Percentiles rank a stretch among this genome's conserved stretches.
These are phyloP conservation scores for Mycena leptocephala DNA, from an alignment of 768 basidiomycete species.

Conservation along the genomic window DNA sequence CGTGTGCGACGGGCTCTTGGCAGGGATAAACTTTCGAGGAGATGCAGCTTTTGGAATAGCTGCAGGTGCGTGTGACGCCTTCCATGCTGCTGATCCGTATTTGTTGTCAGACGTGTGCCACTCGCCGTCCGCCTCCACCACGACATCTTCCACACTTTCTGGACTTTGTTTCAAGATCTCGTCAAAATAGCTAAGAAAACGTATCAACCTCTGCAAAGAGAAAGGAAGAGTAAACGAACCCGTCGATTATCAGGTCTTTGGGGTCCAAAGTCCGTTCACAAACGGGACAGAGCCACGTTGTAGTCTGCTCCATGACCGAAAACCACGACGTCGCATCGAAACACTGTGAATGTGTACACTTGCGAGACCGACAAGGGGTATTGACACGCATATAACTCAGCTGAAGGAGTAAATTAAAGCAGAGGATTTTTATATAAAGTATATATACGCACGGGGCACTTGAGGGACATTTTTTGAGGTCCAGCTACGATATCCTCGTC, in stretches of 20 bases:
- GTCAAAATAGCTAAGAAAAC: constrained; percentile 81
- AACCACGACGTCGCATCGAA: constrained; percentile 97
- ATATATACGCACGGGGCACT: constrained; percentile 85
- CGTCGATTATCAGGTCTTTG: constrained; percentile 93
- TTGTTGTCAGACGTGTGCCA: constrained; percentile 96
- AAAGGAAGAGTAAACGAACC: constrained; percentile 64
- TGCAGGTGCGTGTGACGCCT: constrained; percentile 63
- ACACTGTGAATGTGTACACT: constrained; percentile 93
- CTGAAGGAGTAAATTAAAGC: constrained; percentile 49
- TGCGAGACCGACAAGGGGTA: constrained; percentile 89
- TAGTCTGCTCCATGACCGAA: constrained; percentile 95
- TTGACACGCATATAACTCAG: constrained; percentile 90
- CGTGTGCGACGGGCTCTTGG: constrained; percentile 39
- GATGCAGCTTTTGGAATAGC: constrained; percentile 40
- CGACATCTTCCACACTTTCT: constrained; percentile 90
- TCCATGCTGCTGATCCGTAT: constrained; percentile 84
- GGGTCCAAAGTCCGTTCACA: constrained; percentile 87
- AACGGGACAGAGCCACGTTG: constrained; percentile 95
- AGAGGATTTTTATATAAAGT: background rate
- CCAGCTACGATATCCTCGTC: constrained; percentile 96
- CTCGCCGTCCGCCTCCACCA: constrained; percentile 94
- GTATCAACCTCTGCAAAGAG: constrained; percentile 4
- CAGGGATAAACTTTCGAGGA: constrained; percentile 50
- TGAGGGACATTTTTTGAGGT: constrained; percentile 91
- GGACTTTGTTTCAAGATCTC: constrained; percentile 85